Evolutionary conservation across 805 yeast species (phyloP).

Genomic region (Candida michaelii): DNA sequence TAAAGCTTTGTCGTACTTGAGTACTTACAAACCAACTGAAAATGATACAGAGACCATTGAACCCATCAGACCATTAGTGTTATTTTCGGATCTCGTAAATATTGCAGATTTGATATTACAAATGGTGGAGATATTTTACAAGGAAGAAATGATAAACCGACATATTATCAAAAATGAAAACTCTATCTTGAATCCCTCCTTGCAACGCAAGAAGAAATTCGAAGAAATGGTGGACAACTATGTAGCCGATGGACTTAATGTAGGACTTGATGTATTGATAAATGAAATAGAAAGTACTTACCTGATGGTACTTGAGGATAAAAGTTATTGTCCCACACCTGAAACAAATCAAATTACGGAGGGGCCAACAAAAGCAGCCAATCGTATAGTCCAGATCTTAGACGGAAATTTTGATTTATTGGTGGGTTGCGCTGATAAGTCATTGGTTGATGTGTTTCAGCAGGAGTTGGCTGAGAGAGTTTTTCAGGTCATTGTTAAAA

Average conservation of each 20-base stretch:
- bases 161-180: slow-evolving; percentile 64
- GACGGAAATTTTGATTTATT: slow-evolving; percentile 71
- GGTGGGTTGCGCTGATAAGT: slow-evolving; percentile 80
- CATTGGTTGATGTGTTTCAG: slow-evolving; percentile 87
- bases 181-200: slow-evolving; percentile 75
- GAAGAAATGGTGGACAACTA: slow-evolving; percentile 81
- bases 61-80: slow-evolving; percentile 77
- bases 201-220: slow-evolving; percentile 75
- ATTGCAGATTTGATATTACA: slow-evolving; percentile 91
- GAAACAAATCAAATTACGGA: slow-evolving; percentile 34
- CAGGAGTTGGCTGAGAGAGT: slow-evolving; percentile 91
- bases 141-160: slow-evolving; percentile 68
- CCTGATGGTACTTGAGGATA: slow-evolving; percentile 40
- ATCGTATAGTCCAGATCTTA: slow-evolving; percentile 58
- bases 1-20: slow-evolving; percentile 69
- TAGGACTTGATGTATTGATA: slow-evolving; percentile 87
- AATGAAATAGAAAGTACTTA: slow-evolving; percentile 69
- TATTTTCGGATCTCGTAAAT: slow-evolving; percentile 87
- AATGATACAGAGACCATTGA: slow-evolving; percentile 19
- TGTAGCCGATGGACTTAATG: slow-evolving; percentile 90
- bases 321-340: slow-evolving; percentile 35
- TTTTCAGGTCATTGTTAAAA: slow-evolving; percentile 71
- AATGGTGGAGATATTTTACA: slow-evolving; percentile 87
- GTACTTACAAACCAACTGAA: slow-evolving; percentile 65
- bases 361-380: slow-evolving; percentile 62